phyloP scores from a whole-genome alignment of 306 rosid species.

The Arachis stenosperma region DNA sequence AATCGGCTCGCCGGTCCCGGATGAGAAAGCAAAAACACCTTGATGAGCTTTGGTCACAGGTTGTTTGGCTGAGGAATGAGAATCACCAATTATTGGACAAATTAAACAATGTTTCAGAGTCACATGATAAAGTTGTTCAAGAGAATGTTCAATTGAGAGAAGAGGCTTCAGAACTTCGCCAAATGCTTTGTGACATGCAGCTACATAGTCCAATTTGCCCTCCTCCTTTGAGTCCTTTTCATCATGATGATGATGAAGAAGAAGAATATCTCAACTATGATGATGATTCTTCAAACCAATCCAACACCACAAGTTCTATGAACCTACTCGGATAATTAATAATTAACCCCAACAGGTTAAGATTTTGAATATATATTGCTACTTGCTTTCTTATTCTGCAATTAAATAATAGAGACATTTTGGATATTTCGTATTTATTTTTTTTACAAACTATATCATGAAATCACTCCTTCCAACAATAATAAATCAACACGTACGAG shows the following conservation, averaged over 20 bases:
- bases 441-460: too few species aligned
- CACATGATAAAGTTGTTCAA: slow-evolving; percentile 62
- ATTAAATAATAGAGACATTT: too few species aligned
- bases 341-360: too few species aligned
- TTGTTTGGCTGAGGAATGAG: slow-evolving; percentile 86
- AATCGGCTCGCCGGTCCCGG: slow-evolving; percentile 93
- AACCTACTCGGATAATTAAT: slow-evolving; percentile 51
- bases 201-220: slow-evolving; percentile 55
- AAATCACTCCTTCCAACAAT: too few species aligned
- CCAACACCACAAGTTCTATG: slow-evolving; percentile 48
- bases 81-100: slow-evolving; percentile 76
- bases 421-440: too few species aligned
- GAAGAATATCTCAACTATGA: slow-evolving; percentile 29
- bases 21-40: slow-evolving; percentile 97
- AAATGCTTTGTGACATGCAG: slow-evolving; percentile 72
- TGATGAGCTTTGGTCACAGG: slow-evolving; percentile 97
- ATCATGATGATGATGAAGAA: slow-evolving; percentile 32
- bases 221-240: slow-evolving; percentile 55
- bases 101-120: slow-evolving; percentile 68
- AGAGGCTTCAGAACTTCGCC: slow-evolving; percentile 77
- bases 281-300: slow-evolving; percentile 44
- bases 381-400: too few species aligned
- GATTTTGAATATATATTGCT: too few species aligned
- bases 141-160: slow-evolving; percentile 85
- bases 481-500: too few species aligned